Evolutionary conservation across 345 rosid species (phyloP).

Genomic region (Punica granatum): DNA sequence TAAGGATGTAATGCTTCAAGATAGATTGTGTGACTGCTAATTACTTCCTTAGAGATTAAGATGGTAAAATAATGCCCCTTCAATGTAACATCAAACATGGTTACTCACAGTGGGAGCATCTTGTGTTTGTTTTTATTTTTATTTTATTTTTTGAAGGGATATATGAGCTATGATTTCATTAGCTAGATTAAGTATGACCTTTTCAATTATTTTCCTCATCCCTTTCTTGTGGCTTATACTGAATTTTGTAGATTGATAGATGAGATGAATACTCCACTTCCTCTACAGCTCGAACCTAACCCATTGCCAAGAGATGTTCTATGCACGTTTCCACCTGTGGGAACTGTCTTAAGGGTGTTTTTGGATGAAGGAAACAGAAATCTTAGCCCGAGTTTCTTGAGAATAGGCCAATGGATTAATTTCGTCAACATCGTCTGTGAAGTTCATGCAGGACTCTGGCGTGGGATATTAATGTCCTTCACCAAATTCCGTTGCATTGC

Average conservation of each 20-base stretch:
- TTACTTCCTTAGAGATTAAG: neutral
- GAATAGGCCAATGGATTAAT: constrained; percentile 57
- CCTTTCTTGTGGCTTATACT: neutral
- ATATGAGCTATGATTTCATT: neutral
- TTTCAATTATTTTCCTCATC: neutral
- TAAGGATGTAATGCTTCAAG: neutral
- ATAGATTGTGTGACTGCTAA: neutral
- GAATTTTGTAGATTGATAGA: constrained; percentile 35
- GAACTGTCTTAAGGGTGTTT: constrained; percentile 58
- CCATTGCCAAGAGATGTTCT: constrained; percentile 49
- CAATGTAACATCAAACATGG: neutral
- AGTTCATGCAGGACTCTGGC: constrained; percentile 60
- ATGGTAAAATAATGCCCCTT: neutral
- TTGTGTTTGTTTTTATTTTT: neutral
- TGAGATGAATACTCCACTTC: constrained; percentile 39
- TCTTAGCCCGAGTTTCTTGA: constrained; percentile 31
- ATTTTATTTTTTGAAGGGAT: neutral
- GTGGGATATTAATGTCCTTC: constrained; percentile 36
- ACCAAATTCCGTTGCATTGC: constrained; percentile 39
- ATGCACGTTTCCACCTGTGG: constrained; percentile 61
- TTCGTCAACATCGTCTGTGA: constrained; percentile 43
- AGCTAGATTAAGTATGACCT: neutral
- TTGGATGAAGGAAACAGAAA: constrained; percentile 24
- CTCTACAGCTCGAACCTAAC: constrained; percentile 39
- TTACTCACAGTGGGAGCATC: neutral